Evolutionary conservation across 192 early-diverging fungal genomes (phyloP).

Genomic region (Rhizophagus clarus): DNA sequence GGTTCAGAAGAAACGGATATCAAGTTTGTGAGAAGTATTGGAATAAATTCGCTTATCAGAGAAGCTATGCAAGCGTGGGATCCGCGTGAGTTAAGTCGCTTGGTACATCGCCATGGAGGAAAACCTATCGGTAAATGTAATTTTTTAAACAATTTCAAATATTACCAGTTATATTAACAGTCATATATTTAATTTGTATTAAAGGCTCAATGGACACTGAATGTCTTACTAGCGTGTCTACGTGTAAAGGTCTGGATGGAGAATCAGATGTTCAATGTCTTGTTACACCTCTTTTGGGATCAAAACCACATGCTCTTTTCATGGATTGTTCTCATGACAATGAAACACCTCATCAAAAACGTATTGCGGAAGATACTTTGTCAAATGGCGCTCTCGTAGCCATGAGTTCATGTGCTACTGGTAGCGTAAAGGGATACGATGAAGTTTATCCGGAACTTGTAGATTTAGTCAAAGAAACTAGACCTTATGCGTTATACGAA

Average conservation of each 20-base stretch:
- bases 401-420: slow-evolving; percentile 89
- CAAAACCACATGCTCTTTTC: slow-evolving; percentile 90
- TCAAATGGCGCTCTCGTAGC: slow-evolving; percentile 89
- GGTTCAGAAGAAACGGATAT: slow-evolving; percentile 94
- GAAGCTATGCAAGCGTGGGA: slow-evolving; percentile 99
- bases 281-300: slow-evolving; percentile 75
- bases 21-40: slow-evolving; percentile 87
- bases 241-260: slow-evolving; percentile 45
- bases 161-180: background rate
- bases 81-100: slow-evolving; percentile 81
- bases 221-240: slow-evolving; percentile 53
- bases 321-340: slow-evolving; percentile 99
- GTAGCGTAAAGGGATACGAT: slow-evolving; percentile 98
- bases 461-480: slow-evolving; percentile 86
- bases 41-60: slow-evolving; percentile 95
- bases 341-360: slow-evolving; percentile 91
- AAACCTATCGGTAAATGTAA: slow-evolving; percentile 72
- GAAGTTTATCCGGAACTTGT: slow-evolving; percentile 88
- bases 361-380: slow-evolving; percentile 85
- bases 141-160: no score
- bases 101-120: slow-evolving; percentile 91
- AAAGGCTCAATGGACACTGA: slow-evolving; percentile 76
- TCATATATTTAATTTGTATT: background rate
- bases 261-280: slow-evolving; percentile 45
- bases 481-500: slow-evolving; percentile 72